These are phyloP conservation scores for Aphanomyces stellatus DNA, from an alignment of 352 stramenopile genomes.

Conservation along the genomic window DNA sequence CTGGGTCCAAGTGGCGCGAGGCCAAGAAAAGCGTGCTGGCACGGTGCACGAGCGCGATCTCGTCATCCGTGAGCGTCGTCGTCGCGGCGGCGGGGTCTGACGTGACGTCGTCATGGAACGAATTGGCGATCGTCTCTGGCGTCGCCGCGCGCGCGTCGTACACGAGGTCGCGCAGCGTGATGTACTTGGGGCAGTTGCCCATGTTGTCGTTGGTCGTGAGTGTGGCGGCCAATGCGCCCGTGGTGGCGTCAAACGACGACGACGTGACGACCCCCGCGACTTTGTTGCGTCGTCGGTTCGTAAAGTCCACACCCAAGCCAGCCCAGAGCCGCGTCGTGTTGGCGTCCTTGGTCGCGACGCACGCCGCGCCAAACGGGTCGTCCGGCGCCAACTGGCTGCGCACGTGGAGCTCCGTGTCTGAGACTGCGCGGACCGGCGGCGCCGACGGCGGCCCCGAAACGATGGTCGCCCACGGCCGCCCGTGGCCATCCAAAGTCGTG, in stretches of 20 bases:
- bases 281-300: slow-evolving; percentile 20
- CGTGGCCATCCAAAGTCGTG: not conserved
- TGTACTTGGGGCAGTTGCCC: slow-evolving; percentile 21
- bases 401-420: not conserved
- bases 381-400: not conserved
- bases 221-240: not conserved
- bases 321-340: not conserved
- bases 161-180: slow-evolving; percentile 12
- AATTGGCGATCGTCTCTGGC: not conserved
- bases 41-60: not conserved
- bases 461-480: slow-evolving; percentile 8
- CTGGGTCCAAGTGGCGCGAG: not conserved
- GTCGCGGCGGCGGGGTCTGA: not conserved
- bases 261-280: slow-evolving; percentile 3
- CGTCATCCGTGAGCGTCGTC: not conserved
- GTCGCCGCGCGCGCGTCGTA: not conserved
- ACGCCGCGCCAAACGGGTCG: not conserved
- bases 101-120: not conserved
- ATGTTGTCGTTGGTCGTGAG: slow-evolving; percentile 18
- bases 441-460: not conserved
- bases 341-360: not conserved
- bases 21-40: not conserved
- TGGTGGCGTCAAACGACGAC: not conserved
- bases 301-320: slow-evolving; percentile 13
- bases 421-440: not conserved